A percentile compares a stretch with the other conserved stretches of the same genome.
phyloP scores from a whole-genome alignment of 2,329 filamentous ascomycete genomes.

The Xylaria sp. region DNA sequence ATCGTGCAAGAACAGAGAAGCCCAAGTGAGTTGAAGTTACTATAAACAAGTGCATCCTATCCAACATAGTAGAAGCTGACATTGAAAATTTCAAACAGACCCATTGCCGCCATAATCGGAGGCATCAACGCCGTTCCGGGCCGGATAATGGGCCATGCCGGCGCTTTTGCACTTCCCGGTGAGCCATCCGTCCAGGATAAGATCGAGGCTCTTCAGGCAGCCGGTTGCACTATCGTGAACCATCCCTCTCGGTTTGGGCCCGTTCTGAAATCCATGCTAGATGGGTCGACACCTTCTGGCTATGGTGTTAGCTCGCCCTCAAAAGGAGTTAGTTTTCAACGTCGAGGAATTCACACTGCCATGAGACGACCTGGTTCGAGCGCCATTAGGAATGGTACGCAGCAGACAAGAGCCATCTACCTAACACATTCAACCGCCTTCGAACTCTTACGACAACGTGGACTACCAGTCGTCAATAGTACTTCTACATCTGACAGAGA shows the following conservation, averaged over 20 bases:
- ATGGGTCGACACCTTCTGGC: slow-evolving; percentile 43
- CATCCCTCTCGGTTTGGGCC: slow-evolving; percentile 80
- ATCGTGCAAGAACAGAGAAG: slow-evolving; percentile 63
- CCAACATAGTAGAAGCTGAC: not conserved
- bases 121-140: slow-evolving; percentile 72
- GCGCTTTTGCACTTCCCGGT: slow-evolving; percentile 74
- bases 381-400: not conserved
- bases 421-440: slow-evolving; percentile 64
- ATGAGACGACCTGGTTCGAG: slow-evolving; percentile 44
- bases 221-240: slow-evolving; percentile 75
- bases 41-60: not conserved
- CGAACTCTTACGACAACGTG: slow-evolving; percentile 63
- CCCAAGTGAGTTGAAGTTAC: slow-evolving; percentile 65
- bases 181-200: slow-evolving; percentile 74
- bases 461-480: slow-evolving; percentile 55
- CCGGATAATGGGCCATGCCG: slow-evolving; percentile 81
- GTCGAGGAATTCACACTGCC: slow-evolving; percentile 63
- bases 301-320: slow-evolving; percentile 25
- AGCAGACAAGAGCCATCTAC: slow-evolving; percentile 63
- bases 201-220: slow-evolving; percentile 71
- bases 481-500: slow-evolving; percentile 44
- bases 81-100: slow-evolving; percentile 55
- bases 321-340: slow-evolving; percentile 52
- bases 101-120: slow-evolving; percentile 77
- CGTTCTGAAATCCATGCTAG: slow-evolving; percentile 71